These are phyloP conservation scores for Suillus subalutaceus DNA, from an alignment of 768 basidiomycete species.

Conservation along the genomic window DNA sequence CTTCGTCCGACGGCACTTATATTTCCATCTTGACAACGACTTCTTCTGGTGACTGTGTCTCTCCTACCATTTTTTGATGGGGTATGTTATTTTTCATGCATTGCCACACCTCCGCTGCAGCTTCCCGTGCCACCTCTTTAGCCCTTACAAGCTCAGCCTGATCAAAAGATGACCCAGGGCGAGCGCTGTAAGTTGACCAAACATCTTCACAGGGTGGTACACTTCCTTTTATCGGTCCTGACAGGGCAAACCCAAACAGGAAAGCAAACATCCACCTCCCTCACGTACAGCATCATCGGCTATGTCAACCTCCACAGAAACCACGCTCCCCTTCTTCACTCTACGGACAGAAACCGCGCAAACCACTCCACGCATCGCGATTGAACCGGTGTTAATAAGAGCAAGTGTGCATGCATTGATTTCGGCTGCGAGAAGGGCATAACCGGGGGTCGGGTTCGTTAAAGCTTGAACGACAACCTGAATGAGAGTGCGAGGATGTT, in stretches of 20 bases:
- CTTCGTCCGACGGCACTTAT: neutral
- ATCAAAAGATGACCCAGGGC: slow-evolving; percentile 33
- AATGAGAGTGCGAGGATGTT: slow-evolving; percentile 71
- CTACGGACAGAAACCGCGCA: slow-evolving; percentile 66
- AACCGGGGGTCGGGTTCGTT: slow-evolving; percentile 21
- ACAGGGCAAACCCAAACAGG: slow-evolving; percentile 38
- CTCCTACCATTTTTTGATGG: slow-evolving; percentile 22
- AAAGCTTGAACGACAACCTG: slow-evolving; percentile 80
- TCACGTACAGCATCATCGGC: slow-evolving; percentile 41
- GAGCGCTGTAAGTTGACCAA: slow-evolving; percentile 26
- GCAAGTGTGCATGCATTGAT: slow-evolving; percentile 75
- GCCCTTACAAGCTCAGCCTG: slow-evolving; percentile 47
- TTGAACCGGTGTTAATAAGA: slow-evolving; percentile 66
- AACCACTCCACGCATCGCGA: slow-evolving; percentile 76
- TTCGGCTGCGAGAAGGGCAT: slow-evolving; percentile 59
- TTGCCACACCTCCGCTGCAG: slow-evolving; percentile 50
- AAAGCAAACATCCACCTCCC: slow-evolving; percentile 70
- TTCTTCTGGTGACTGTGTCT: slow-evolving; percentile 24
- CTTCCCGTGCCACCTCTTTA: slow-evolving; percentile 48
- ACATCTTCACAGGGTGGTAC: slow-evolving; percentile 31
- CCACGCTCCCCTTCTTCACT: slow-evolving; percentile 14
- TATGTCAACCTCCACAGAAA: slow-evolving; percentile 54
- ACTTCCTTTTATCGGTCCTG: neutral
- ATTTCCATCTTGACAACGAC: slow-evolving; percentile 49
- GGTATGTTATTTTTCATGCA: slow-evolving; percentile 44